Evolutionary conservation across 305 asterid genomes (phyloP), one percentile per base, ranked within the genome.

Genomic region (Fraxinus velutina): DNA sequence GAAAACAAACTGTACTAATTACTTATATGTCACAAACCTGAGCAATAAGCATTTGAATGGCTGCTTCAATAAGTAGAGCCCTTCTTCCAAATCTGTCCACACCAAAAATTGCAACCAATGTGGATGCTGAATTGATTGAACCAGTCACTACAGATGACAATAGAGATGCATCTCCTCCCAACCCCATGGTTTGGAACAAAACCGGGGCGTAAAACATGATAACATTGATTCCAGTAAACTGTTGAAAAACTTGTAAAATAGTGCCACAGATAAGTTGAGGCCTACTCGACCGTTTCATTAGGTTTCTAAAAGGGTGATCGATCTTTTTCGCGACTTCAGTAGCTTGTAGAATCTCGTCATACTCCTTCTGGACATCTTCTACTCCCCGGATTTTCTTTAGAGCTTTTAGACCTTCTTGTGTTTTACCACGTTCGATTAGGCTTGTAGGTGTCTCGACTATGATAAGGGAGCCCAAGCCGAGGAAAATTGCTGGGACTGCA

Each of bases 191-290:
- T 30, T 89, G 89, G 73, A 91, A 90, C 33, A 89, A 78, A 4
- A 89, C 91, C 3, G 93, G 94, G 0, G 97, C 93, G 34, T 92
- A 92, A 71, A 91, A 91, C 91, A 90, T 90, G 82, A 92, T 86
- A 3, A 90, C 92, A 27, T 90, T 91, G 55, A 91, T 90, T 13
- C 95, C 90, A 0, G 88, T 87, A 10, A 87, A 85, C 73, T 88
- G 89, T 73, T 88, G 91, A 79, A 83, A 88, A 0, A 86, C 13
- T 76, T 86, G 91, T 47, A 88, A 72, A 27, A 85, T 6, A 1
- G 83, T 83, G 4, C 81, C 85, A 42, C 87, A 79, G 3, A 88
- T 13, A 19, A 91, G 81, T 68, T 83, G 90, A 1, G 92, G 94
- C 39, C 70, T 9, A 27, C 89, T 89, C 4, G 83, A 77, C 0